Percentiles rank a stretch among this genome's conserved stretches.
phyloP scores from a whole-genome alignment of 139 green algal genomes.

The Tetradesmus obliquus region DNA sequence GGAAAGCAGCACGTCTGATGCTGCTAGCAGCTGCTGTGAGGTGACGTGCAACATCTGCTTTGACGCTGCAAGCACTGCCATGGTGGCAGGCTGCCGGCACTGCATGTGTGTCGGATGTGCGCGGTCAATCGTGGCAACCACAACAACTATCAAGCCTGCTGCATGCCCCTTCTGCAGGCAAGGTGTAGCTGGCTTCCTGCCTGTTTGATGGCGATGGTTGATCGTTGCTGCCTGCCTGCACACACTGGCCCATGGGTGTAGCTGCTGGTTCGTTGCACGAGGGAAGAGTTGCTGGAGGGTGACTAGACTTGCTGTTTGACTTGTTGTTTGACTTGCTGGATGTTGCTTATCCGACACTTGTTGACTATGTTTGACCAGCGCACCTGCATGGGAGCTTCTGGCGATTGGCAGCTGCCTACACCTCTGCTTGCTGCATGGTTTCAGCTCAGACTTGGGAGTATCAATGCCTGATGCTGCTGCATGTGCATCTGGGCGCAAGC shows the following conservation, averaged over 20 bases:
- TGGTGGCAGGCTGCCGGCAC: slow-evolving; percentile 14
- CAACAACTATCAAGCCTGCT: slow-evolving; percentile 7
- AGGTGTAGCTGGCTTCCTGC: not conserved
- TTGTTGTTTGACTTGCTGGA: not conserved
- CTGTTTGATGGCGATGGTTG: not conserved
- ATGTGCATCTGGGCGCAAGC: not conserved
- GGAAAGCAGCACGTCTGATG: not conserved
- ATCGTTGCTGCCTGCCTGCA: too few species aligned
- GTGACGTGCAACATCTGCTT: slow-evolving; percentile 17
- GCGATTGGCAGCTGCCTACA: too few species aligned
- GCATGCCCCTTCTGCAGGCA: slow-evolving; percentile 22
- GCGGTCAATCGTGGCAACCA: not conserved
- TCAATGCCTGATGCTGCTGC: not conserved
- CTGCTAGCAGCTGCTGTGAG: not conserved
- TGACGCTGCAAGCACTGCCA: not conserved
- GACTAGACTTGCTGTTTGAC: not conserved
- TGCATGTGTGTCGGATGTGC: slow-evolving; percentile 15
- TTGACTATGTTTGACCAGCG: not conserved
- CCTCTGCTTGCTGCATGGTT: too few species aligned
- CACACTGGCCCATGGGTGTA: too few species aligned
- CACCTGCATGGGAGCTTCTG: too few species aligned
- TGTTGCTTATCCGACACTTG: not conserved
- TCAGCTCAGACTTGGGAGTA: not conserved
- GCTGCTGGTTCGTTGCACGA: too few species aligned
- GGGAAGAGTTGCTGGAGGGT: not conserved